These are phyloP conservation scores for Astragalus membranaceus DNA, from an alignment of 306 rosid species.

Conservation along the genomic window DNA sequence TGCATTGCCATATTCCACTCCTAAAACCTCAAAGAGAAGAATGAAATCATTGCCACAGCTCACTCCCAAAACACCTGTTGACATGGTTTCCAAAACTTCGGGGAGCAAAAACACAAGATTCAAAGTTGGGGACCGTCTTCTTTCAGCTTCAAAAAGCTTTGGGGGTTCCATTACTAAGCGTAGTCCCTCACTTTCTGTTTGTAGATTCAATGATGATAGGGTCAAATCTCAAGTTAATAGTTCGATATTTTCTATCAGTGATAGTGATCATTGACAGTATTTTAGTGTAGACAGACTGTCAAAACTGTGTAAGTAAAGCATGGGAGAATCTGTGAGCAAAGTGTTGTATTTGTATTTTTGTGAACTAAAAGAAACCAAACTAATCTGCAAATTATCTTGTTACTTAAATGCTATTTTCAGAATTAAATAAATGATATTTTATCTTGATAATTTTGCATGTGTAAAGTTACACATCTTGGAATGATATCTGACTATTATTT, in stretches of 20 bases:
- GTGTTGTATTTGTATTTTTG: no score
- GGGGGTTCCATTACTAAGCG: conserved; percentile 35
- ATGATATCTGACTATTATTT: no score
- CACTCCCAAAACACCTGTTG: conserved; percentile 29
- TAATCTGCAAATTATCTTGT: no score
- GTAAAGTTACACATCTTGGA: no score
- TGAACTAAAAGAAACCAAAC: no score
- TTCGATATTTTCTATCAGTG: conserved; percentile 48
- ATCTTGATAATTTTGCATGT: no score
- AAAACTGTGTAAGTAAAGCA: no score
- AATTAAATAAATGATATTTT: no score
- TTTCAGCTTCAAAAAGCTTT: conserved; percentile 51
- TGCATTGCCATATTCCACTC: conserved; percentile 18
- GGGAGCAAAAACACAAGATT: conserved; percentile 20
- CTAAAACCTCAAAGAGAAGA: conserved; percentile 24
- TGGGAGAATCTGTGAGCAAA: no score
- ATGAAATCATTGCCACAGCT: conserved; percentile 17
- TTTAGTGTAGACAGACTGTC: no score
- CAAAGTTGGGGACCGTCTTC: conserved; percentile 48
- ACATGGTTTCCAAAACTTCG: conserved; percentile 14
- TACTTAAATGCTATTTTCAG: no score
- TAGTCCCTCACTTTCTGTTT: conserved; percentile 30
- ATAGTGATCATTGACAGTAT: conserved; percentile 41
- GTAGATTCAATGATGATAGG: conserved; percentile 32
- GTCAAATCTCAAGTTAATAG: conserved; percentile 25